Conservation (phyloP, 192 early-diverging fungal genomes). For the Funneliformis mosseae region DNA sequence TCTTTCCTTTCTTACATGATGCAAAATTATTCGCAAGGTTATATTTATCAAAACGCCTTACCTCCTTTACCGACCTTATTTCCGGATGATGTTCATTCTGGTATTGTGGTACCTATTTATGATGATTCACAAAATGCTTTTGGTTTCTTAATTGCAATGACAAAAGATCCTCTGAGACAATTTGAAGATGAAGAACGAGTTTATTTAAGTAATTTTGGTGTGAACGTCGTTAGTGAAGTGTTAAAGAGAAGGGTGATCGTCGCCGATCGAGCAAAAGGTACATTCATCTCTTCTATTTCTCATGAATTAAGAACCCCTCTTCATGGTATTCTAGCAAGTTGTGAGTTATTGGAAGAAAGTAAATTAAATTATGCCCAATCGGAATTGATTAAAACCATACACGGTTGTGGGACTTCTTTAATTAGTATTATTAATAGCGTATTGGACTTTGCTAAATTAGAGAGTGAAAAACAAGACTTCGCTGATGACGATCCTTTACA, state of each 20-base stretch:
- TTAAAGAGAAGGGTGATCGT: conserved; percentile 47
- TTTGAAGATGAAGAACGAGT: conserved; percentile 48
- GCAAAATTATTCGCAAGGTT: conserved; percentile 14
- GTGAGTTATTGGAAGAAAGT: conserved; percentile 44
- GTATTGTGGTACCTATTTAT: conserved; percentile 41
- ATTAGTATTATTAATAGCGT: conserved; percentile 46
- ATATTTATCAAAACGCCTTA: conserved; percentile 29
- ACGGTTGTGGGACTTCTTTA: conserved; percentile 42
- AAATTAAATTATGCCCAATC: conserved; percentile 36
- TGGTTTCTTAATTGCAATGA: conserved; percentile 39
- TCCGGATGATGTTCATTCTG: conserved; percentile 11
- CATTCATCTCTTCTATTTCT: conserved; percentile 46
- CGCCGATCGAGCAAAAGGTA: conserved; percentile 52
- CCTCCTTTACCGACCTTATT: conserved; percentile 19
- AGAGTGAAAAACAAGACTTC: background rate
- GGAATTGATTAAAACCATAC: conserved; percentile 43
- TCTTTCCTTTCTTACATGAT: background rate
- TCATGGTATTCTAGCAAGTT: conserved; percentile 53
- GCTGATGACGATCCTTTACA: background rate
- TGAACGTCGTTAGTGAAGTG: conserved; percentile 47
- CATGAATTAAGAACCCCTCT: conserved; percentile 59
- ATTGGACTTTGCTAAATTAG: conserved; percentile 42
- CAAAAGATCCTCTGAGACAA: conserved; percentile 36
- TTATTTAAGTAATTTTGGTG: conserved; percentile 53
- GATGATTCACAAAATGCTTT: conserved; percentile 12